phyloP scores from a whole-genome alignment of 345 rosid species.

The Arabidopsis thaliana region TAIR10.1 NC_003070.9:21500501-21501000 shows the following conservation, averaged over 20 bases:
- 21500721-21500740: constrained; percentile 9
- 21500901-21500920: not conserved
- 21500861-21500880: not conserved
- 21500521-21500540: not conserved
- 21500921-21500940: not conserved
- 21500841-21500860: constrained; percentile 6
- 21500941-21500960: not conserved
- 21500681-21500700: not conserved
- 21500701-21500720: constrained; percentile 19
- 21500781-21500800: constrained; percentile 43
- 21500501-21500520: constrained; percentile 1
- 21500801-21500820: constrained; percentile 77
- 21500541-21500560: not conserved
- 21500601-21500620: not conserved
- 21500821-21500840: constrained; percentile 60
- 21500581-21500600: not conserved
- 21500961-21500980: constrained; percentile 7
- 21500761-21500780: constrained; percentile 55
- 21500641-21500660: not conserved
- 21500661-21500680: not conserved
- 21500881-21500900: not conserved
- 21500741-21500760: not conserved
- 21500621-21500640: not conserved
- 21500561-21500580: constrained; percentile 6
- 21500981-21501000: constrained; percentile 71